Conservation (phyloP, 2,329 filamentous ascomycete genomes). For the Salinomyces thailandicus region DNA sequence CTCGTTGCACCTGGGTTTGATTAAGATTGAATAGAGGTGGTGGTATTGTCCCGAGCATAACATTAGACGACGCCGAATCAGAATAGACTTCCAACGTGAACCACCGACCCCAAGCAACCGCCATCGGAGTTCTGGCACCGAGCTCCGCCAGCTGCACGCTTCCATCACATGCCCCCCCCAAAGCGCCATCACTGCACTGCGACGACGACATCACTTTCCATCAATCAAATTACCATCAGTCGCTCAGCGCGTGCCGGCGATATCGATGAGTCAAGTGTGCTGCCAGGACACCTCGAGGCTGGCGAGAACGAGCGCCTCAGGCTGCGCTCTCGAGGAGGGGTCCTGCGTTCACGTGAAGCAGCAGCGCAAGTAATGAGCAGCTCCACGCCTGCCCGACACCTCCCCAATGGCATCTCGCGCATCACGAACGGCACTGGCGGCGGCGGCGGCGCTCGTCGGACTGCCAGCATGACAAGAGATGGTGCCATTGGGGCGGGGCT, state of each 20-base stretch:
- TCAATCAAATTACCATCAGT: slow-evolving; percentile 7
- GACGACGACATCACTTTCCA: slow-evolving; percentile 7
- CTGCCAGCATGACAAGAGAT: slow-evolving; percentile 37
- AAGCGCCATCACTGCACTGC: slow-evolving; percentile 5
- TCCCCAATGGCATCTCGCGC: slow-evolving; percentile 19
- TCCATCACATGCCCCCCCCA: too few relatives aligned
- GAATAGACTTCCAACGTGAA: too few relatives aligned
- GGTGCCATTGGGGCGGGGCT: slow-evolving; percentile 26
- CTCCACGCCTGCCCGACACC: slow-evolving; percentile 31
- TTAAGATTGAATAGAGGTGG: background rate
- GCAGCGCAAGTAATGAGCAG: slow-evolving; percentile 17
- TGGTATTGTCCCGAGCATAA: too few relatives aligned
- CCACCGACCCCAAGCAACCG: too few relatives aligned
- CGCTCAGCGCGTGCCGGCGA: slow-evolving; percentile 11
- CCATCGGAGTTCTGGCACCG: too few relatives aligned
- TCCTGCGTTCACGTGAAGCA: background rate
- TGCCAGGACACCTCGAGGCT: slow-evolving; percentile 6
- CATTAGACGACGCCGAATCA: too few relatives aligned
- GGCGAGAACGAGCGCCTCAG: slow-evolving; percentile 10
- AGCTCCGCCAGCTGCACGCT: too few relatives aligned
- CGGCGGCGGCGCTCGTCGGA: slow-evolving; percentile 33
- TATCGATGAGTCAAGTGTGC: slow-evolving; percentile 15
- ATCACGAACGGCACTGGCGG: slow-evolving; percentile 29
- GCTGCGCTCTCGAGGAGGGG: slow-evolving; percentile 8
- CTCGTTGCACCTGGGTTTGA: background rate